Conservation (phyloP, 768 basidiomycete species). For the Tylopilus sp. region DNA sequence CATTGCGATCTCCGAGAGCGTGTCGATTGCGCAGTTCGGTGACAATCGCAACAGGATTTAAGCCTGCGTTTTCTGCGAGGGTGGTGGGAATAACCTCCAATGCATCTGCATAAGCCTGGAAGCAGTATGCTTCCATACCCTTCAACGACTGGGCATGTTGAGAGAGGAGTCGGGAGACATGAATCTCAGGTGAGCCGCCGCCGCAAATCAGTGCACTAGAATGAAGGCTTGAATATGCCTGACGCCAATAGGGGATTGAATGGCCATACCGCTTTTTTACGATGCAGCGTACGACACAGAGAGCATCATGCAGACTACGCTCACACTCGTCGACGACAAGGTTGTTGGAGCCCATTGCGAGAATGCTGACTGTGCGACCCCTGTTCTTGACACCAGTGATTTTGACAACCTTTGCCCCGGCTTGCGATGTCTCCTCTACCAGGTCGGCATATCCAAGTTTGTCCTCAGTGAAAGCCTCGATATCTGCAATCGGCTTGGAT, state of each 20-base stretch:
- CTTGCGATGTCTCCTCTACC: conserved; percentile 81
- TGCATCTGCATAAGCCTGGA: conserved; percentile 97
- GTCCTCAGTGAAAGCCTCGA: conserved; percentile 96
- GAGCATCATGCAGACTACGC: conserved; percentile 94
- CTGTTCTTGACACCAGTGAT: conserved; percentile 94
- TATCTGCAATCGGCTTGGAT: conserved; percentile 95
- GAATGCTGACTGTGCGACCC: conserved; percentile 91
- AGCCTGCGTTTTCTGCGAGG: conserved; percentile 95
- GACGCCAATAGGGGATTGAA: not conserved
- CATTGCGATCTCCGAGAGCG: conserved; percentile 89
- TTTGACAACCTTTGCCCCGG: conserved; percentile 87
- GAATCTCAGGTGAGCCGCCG: conserved; percentile 97
- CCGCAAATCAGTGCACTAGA: conserved; percentile 87
- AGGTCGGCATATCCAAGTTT: conserved; percentile 96
- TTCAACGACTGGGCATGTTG: conserved; percentile 91
- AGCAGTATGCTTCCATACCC: conserved; percentile 99
- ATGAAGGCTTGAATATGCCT: conserved; percentile 1
- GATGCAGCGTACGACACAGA: conserved; percentile 97
- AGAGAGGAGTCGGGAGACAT: conserved; percentile 87
- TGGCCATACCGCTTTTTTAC: conserved; percentile 89
- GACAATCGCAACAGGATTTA: conserved; percentile 97
- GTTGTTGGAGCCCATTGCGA: conserved; percentile 90
- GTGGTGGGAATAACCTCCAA: conserved; percentile 98
- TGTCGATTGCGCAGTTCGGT: conserved; percentile 97
- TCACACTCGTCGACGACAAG: conserved; percentile 97